Conservation (phyloP, 345 rosid species). For the Acer negundo region DNA sequence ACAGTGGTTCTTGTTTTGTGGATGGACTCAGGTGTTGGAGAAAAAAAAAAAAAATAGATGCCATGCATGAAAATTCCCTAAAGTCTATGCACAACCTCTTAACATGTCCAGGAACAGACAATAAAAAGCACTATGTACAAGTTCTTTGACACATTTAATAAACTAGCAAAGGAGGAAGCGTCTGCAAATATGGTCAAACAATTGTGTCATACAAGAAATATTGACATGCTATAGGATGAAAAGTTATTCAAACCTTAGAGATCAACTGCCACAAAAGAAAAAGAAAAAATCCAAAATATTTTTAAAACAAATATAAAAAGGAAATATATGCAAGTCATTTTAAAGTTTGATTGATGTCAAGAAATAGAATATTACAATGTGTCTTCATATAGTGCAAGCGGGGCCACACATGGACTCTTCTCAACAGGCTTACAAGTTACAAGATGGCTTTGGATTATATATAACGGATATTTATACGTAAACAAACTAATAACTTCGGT, state of each 20-base stretch:
- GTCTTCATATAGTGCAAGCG: neutral
- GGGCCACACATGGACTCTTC: neutral
- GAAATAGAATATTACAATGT: neutral
- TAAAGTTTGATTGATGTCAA: neutral
- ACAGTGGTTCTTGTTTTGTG: neutral
- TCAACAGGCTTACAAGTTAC: neutral
- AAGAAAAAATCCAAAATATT: neutral
- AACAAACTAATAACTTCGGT: neutral
- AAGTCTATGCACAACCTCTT: neutral
- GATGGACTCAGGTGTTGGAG: neutral
- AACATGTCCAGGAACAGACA: neutral
- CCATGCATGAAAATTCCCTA: neutral
- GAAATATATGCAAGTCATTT: neutral
- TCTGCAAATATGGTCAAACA: neutral
- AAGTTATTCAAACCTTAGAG: neutral
- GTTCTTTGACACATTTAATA: neutral
- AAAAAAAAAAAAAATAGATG: neutral
- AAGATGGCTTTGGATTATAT: neutral
- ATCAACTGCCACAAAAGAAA: neutral
- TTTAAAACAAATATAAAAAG: neutral
- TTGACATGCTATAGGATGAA: neutral
- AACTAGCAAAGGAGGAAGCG: neutral
- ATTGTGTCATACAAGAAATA: neutral
- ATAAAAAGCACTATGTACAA: neutral
- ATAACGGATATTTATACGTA: neutral